Percentiles rank a stretch among this genome's conserved stretches.
These are phyloP conservation scores for Xylariales sp. DNA, from an alignment of 2,329 filamentous ascomycete species.

Conservation along the genomic window DNA sequence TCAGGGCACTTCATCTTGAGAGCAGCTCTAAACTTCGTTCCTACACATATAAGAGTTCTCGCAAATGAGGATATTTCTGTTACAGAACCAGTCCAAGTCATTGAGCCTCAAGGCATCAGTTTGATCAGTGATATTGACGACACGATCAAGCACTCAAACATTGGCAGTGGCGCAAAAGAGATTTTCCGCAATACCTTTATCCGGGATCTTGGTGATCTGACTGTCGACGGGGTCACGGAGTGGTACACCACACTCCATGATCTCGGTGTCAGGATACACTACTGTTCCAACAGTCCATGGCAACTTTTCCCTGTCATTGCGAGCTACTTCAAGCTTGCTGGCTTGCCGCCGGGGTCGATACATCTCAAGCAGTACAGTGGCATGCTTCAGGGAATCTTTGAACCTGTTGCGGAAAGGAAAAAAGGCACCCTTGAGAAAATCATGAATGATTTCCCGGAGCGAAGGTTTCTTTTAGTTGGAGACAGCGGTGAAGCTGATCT, in stretches of 20 bases:
- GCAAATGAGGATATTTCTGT: constrained; percentile 81
- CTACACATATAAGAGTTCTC: constrained; percentile 81
- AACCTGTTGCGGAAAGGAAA: constrained; percentile 93
- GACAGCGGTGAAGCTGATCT: constrained; percentile 96
- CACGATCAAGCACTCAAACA: constrained; percentile 93
- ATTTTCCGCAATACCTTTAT: constrained; percentile 97
- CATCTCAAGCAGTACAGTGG: constrained; percentile 95
- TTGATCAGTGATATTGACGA: constrained; percentile 97
- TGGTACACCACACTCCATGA: constrained; percentile 79
- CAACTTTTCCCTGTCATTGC: constrained; percentile 88
- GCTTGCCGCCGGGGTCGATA: constrained; percentile 81
- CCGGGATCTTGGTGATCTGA: constrained; percentile 74
- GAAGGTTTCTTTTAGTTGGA: constrained; percentile 86
- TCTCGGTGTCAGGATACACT: constrained; percentile 85
- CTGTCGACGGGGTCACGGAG: constrained; percentile 70
- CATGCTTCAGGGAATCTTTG: constrained; percentile 97
- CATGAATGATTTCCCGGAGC: constrained; percentile 80
- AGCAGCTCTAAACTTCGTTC: constrained; percentile 81
- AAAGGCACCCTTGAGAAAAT: constrained; percentile 82
- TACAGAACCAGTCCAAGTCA: constrained; percentile 72
- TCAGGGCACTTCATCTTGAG: constrained; percentile 82
- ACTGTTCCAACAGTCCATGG: constrained; percentile 99
- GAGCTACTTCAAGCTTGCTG: constrained; percentile 75
- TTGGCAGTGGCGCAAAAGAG: constrained; percentile 78
- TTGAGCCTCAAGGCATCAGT: constrained; percentile 75